Percentiles rank a stretch among this genome's conserved stretches.
phyloP scores from a whole-genome alignment of 1,284 basidiomycete genomes.

The Porogramme epimiltina region DNA sequence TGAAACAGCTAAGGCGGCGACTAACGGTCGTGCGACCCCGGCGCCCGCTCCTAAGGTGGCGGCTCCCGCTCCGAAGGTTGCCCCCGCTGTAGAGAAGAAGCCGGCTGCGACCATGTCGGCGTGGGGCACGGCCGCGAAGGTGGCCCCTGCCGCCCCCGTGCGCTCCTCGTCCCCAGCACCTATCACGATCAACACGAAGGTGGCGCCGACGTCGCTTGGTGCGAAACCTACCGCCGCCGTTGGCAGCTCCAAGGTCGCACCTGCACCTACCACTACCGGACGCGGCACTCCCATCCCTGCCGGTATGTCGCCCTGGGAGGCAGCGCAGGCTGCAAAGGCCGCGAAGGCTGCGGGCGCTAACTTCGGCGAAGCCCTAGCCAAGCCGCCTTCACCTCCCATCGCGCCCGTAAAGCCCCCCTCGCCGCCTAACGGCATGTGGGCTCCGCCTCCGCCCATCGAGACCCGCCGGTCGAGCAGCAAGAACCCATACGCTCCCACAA shows the following conservation, averaged over 20 bases:
- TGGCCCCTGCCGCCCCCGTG: neutral
- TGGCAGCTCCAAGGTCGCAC: constrained; percentile 6
- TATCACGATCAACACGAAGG: constrained; percentile 18
- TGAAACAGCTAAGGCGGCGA: constrained; percentile 2
- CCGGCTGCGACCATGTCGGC: constrained; percentile 1
- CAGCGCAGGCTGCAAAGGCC: constrained; percentile 3
- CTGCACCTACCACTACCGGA: constrained; percentile 2
- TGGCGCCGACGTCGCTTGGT: neutral
- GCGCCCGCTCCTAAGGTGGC: constrained; percentile 8
- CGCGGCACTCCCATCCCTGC: constrained; percentile 6
- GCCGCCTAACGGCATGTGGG: constrained; percentile 14
- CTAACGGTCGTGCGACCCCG: constrained; percentile 17
- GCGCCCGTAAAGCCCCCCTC: constrained; percentile 5
- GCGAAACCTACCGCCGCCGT: neutral
- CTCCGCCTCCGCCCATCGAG: constrained; percentile 7
- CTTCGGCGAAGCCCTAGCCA: constrained; percentile 1
- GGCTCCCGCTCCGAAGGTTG: constrained; percentile 2
- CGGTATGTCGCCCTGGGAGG: constrained; percentile 12
- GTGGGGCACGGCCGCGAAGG: constrained; percentile 4
- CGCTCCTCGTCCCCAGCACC: constrained; percentile 15
- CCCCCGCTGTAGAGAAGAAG: constrained; percentile 8
- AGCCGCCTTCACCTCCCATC: constrained; percentile 3
- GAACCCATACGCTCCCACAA: constrained; percentile 16
- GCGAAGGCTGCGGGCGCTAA: constrained; percentile 3
- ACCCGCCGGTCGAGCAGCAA: constrained; percentile 12